A percentile compares a stretch with the other conserved stretches of the same genome.
Conservation (phyloP, 202 grass and related monocot genomes). For the Panicum virgatum region DNA sequence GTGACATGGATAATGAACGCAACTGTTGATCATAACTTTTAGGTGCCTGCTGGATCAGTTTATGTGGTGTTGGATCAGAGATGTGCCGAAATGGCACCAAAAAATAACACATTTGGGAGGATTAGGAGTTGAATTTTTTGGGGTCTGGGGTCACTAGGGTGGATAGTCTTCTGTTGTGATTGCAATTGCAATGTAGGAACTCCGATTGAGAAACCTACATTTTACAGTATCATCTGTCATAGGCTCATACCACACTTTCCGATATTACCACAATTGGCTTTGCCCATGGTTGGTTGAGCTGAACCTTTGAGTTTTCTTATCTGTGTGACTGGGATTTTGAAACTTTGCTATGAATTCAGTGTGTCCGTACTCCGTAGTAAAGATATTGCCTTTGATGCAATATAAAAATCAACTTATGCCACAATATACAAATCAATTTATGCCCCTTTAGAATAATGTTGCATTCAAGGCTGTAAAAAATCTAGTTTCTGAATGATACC, state of each 20-base stretch:
- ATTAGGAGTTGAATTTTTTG: neutral
- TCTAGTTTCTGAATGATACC: constrained; percentile 47
- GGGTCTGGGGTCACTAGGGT: neutral
- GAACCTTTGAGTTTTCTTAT: neutral
- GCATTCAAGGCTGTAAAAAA: neutral
- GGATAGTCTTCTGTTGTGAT: neutral
- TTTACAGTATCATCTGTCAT: neutral
- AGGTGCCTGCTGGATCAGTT: too few species aligned
- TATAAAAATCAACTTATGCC: neutral
- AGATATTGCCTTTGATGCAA: neutral
- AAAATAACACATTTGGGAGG: neutral
- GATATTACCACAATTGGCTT: neutral
- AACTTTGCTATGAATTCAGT: neutral
- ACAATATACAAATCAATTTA: constrained; percentile 5
- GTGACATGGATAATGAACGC: neutral
- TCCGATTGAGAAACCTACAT: neutral
- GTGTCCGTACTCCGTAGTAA: neutral
- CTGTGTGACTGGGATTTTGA: neutral
- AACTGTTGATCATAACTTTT: neutral
- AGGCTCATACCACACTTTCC: neutral
- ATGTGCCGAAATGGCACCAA: neutral
- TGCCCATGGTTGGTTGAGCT: neutral
- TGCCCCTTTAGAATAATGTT: constrained; percentile 15
- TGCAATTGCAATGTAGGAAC: neutral
- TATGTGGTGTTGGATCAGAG: constrained; percentile 8